Percentiles rank a stretch among this genome's conserved stretches.
Evolutionary conservation across 2,329 filamentous ascomycete genomes (phyloP).

Genomic region (Oidium heveae): DNA sequence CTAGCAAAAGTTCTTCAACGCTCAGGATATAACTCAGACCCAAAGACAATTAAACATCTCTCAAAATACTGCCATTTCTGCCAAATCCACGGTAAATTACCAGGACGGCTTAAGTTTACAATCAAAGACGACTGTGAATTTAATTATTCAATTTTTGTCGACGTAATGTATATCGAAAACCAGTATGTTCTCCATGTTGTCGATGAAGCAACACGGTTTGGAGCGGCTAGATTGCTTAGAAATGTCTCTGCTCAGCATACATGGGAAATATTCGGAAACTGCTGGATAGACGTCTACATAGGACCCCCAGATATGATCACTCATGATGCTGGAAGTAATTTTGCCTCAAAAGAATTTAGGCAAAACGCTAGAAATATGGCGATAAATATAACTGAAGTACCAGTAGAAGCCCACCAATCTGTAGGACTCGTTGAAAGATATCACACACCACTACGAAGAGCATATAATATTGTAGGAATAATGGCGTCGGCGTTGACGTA

Average conservation of each 20-base stretch:
- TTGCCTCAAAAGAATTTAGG: slow-evolving; percentile 1
- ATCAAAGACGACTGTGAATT: too few species aligned
- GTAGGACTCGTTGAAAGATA: too few species aligned
- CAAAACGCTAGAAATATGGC: not conserved
- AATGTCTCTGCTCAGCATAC: not conserved
- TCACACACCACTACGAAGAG: not conserved
- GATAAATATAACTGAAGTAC: not conserved
- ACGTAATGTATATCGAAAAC: too few species aligned
- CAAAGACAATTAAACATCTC: too few species aligned
- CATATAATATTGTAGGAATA: not conserved
- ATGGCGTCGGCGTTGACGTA: too few species aligned
- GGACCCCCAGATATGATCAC: not conserved
- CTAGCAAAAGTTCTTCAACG: not conserved
- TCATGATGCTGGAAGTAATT: slow-evolving; percentile 1
- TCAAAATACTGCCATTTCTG: too few species aligned
- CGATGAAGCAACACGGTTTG: not conserved
- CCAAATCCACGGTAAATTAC: too few species aligned
- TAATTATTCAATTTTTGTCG: too few species aligned
- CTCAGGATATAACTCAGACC: not conserved
- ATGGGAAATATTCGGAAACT: not conserved
- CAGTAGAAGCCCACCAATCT: not conserved
- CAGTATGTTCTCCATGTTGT: slow-evolving; percentile 1
- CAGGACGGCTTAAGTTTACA: too few species aligned
- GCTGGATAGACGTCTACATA: slow-evolving; percentile 1
- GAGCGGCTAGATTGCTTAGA: slow-evolving; percentile 1